These are phyloP conservation scores for Rickenella mellea DNA, from an alignment of 768 basidiomycete species.

Conservation along the genomic window DNA sequence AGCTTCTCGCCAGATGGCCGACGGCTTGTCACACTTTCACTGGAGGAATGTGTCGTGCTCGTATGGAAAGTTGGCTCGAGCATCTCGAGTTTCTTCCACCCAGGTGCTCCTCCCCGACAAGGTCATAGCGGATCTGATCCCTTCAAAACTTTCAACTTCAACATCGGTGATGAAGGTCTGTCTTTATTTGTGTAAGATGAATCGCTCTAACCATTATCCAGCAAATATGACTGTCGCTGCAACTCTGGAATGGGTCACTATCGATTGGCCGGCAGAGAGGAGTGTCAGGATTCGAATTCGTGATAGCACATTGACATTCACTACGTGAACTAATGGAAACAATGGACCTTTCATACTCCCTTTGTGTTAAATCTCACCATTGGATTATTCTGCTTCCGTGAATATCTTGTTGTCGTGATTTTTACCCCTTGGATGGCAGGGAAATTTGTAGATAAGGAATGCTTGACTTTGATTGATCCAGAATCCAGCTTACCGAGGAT, in stretches of 20 bases:
- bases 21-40: slow-evolving; percentile 75
- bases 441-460: too few relatives aligned
- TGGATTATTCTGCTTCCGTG: too few relatives aligned
- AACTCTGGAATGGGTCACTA: slow-evolving; percentile 60
- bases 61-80: slow-evolving; percentile 96
- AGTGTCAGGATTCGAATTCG: slow-evolving; percentile 78
- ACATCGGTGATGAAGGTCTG: slow-evolving; percentile 76
- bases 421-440: too few relatives aligned
- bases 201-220: slow-evolving; percentile 11
- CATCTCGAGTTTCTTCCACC: slow-evolving; percentile 81
- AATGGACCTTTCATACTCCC: too few relatives aligned
- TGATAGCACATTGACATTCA: slow-evolving; percentile 79
- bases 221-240: slow-evolving; percentile 51
- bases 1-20: slow-evolving; percentile 93
- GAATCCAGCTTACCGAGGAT: too few relatives aligned
- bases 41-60: slow-evolving; percentile 75
- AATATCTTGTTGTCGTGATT: too few relatives aligned
- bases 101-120: slow-evolving; percentile 87
- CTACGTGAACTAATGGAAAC: too few relatives aligned
- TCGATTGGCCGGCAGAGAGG: slow-evolving; percentile 81
- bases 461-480: too few relatives aligned
- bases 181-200: slow-evolving; percentile 2
- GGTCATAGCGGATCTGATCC: slow-evolving; percentile 75
- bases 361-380: too few relatives aligned
- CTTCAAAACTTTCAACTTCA: slow-evolving; percentile 81